Evolutionary conservation across 495 filamentous ascomycete genomes (phyloP), one percentile per base, ranked within the genome.

Genomic region (Barbatosphaeria neglecta): DNA sequence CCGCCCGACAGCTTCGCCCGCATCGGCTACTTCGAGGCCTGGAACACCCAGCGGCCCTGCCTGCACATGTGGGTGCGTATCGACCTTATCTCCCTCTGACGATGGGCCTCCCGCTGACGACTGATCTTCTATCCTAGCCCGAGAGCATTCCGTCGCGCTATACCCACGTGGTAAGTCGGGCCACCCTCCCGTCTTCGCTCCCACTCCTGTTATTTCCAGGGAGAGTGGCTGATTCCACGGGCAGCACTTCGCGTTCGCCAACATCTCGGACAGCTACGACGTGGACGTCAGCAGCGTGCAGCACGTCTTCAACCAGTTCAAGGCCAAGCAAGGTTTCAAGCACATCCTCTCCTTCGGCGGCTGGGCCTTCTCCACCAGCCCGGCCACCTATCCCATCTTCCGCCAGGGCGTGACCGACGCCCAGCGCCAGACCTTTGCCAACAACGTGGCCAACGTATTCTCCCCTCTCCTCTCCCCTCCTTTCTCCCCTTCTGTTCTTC

Each of bases 21-120:
- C n/a, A 39, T 58, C 20, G 61, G 50, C 7, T 68, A 63, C 41
- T 68, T 50, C 41, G 61, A 68, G 44, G 45, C 54, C 7, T 68
- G 18, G 18, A 57, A 55, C 45, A 11, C 46, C 3, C 41, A 52
- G 8, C 55, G 63, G 15, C 27, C 48, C 0, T 66, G 64, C 43
- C 41, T 68, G 24, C 41, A 24, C 11, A 24, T 41, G 20, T 4
- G 24, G 22, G 46, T n/a, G n/a, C n/a, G n/a, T n/a, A n/a, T n/a
- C n/a, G n/a, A n/a, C n/a, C n/a, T n/a, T n/a, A n/a, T n/a, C n/a
- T n/a, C n/a, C n/a, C n/a, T n/a, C n/a, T n/a, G n/a, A n/a, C n/a
- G n/a, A n/a, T n/a, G n/a, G n/a, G n/a, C n/a, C n/a, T n/a, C n/a
- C n/a, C n/a, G n/a, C n/a, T n/a, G n/a, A n/a, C n/a, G n/a, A n/a